Evolutionary conservation across 805 yeast species (phyloP).

Genomic region (Jamesozyma gamospora): DNA sequence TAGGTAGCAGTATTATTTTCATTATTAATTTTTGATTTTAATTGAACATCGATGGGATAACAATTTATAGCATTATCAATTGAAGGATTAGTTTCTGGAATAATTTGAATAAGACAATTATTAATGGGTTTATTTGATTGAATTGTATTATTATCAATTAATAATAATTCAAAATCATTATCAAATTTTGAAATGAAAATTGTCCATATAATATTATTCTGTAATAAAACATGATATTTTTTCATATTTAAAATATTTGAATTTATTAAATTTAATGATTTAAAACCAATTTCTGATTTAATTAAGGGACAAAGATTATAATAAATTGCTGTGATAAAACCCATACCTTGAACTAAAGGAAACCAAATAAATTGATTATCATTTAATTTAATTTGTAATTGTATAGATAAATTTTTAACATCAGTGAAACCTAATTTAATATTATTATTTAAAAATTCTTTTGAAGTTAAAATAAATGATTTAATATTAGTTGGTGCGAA

Average conservation of each 20-base stretch:
- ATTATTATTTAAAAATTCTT: constrained; percentile 29
- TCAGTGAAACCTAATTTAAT: constrained; percentile 21
- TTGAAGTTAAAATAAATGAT: constrained; percentile 42
- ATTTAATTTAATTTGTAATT: constrained; percentile 21
- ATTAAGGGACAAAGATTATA: constrained; percentile 44
- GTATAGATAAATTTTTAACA: constrained; percentile 30
- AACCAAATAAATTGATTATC: constrained; percentile 35
- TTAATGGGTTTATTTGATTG: constrained; percentile 17
- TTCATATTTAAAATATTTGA: neutral
- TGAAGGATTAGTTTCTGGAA: constrained; percentile 35
- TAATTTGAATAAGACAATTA: constrained; percentile 51
- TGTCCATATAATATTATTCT: constrained; percentile 41
- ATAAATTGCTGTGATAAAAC: constrained; percentile 62
- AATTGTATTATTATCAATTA: constrained; percentile 14
- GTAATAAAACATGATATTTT: constrained; percentile 46
- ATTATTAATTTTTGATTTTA: constrained; percentile 35
- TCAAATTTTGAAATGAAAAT: constrained; percentile 8
- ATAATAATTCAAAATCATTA: constrained; percentile 3
- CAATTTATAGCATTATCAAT: constrained; percentile 58
- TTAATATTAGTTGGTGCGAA: constrained; percentile 60
- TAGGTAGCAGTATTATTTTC: constrained; percentile 27
- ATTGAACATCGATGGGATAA: constrained; percentile 40
- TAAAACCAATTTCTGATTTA: constrained; percentile 58
- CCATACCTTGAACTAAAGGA: constrained; percentile 75
- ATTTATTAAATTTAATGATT: constrained; percentile 9